Conservation (phyloP, 768 basidiomycete species). For the Panaeolus cyanescens region DNA sequence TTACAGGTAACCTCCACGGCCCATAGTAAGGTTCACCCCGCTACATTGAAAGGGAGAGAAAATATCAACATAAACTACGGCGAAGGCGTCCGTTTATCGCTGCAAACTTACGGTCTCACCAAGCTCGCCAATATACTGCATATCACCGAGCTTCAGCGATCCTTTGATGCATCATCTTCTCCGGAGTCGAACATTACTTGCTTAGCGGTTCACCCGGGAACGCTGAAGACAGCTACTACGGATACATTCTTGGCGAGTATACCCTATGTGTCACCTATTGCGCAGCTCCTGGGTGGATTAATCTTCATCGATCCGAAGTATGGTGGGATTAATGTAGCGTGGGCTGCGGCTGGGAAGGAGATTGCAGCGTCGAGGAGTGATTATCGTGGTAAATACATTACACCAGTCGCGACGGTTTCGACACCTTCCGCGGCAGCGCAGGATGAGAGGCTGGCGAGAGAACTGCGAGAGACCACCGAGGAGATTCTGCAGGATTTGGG, state of each 20-base stretch:
- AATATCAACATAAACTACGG: conserved; percentile 39
- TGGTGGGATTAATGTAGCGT: conserved; percentile 37
- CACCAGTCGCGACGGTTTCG: conserved; percentile 31
- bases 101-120: conserved; percentile 39
- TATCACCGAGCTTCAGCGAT: conserved; percentile 50
- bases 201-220: conserved; percentile 44
- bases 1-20: conserved; percentile 15
- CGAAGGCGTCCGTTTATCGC: conserved; percentile 14
- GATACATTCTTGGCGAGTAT: conserved; percentile 10
- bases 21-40: neutral
- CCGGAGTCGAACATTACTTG: conserved; percentile 27
- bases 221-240: conserved; percentile 29
- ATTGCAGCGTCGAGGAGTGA: conserved; percentile 30
- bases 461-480: conserved; percentile 41
- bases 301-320: conserved; percentile 19
- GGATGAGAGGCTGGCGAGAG: conserved; percentile 33
- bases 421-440: conserved; percentile 26
- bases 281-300: conserved; percentile 11
- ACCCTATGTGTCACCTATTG: conserved; percentile 11
- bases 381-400: conserved; percentile 40
- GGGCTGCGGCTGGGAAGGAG: conserved; percentile 39
- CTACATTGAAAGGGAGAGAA: conserved; percentile 30
- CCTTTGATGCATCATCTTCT: conserved; percentile 36
- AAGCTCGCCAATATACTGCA: conserved; percentile 57
- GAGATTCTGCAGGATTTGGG: conserved; percentile 28